Conservation (phyloP, 2,329 filamentous ascomycete genomes). For the Alternaria gaisen region DNA sequence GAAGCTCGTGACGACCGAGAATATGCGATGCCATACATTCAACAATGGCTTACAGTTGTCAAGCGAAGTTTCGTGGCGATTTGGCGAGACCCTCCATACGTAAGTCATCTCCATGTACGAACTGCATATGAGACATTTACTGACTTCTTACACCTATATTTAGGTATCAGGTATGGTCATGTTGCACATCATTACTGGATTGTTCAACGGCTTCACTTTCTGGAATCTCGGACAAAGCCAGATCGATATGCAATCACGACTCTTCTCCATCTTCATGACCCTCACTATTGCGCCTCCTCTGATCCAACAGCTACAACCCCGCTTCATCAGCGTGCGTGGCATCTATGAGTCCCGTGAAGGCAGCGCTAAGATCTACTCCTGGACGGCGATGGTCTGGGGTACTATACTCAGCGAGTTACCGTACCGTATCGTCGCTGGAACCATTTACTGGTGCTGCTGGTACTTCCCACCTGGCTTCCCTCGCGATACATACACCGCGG, state of each 20-base stretch:
- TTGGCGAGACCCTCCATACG: conserved; percentile 72
- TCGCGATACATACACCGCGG: conserved; percentile 65
- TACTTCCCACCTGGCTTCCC: conserved; percentile 65
- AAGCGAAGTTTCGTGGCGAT: conserved; percentile 65
- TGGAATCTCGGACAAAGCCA: conserved; percentile 56
- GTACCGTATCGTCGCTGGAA: conserved; percentile 71
- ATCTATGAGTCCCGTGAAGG: conserved; percentile 77
- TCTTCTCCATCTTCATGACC: conserved; percentile 81
- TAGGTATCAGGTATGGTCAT: conserved; percentile 49
- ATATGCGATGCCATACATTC: conserved; percentile 55
- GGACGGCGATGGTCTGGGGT: conserved; percentile 73
- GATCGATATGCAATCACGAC: conserved; percentile 63
- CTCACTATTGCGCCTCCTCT: conserved; percentile 77
- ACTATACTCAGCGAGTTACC: conserved; percentile 75
- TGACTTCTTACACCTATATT: too few relatives aligned
- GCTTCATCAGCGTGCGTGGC: conserved; percentile 70
- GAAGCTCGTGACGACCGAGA: conserved; percentile 54
- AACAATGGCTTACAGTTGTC: conserved; percentile 54
- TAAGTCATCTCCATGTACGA: conserved; percentile 47
- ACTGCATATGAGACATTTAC: too few relatives aligned
- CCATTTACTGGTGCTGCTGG: conserved; percentile 66
- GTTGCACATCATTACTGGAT: conserved; percentile 61
- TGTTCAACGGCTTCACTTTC: conserved; percentile 62
- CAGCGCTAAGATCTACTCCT: conserved; percentile 82
- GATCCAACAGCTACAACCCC: conserved; percentile 80